phyloP scores from a whole-genome alignment of 2,329 filamentous ascomycete species.

The Nemania sp. region DNA sequence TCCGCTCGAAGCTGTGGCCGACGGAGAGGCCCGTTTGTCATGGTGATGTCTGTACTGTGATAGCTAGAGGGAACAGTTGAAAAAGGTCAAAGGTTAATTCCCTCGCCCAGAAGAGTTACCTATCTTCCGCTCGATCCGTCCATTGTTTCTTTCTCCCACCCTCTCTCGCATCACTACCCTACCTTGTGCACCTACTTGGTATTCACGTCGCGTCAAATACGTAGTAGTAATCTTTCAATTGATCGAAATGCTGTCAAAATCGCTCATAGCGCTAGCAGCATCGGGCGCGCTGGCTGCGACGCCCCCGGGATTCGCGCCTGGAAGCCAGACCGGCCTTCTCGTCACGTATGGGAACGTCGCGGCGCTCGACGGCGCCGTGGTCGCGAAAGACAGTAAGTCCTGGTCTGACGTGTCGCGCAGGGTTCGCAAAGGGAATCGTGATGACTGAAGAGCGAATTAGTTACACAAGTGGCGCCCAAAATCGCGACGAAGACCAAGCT shows the following conservation, averaged over 20 bases:
- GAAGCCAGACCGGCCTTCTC: conserved; percentile 44
- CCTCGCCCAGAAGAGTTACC: neutral
- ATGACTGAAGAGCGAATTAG: conserved; percentile 33
- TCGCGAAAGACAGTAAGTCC: conserved; percentile 45
- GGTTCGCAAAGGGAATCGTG: neutral
- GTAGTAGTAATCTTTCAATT: neutral
- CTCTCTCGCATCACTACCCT: conserved; percentile 7
- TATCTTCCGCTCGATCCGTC: conserved; percentile 8
- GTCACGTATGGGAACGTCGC: conserved; percentile 46
- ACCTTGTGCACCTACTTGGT: neutral
- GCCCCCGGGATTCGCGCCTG: conserved; percentile 48
- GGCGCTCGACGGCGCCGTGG: conserved; percentile 45
- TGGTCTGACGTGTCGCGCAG: neutral
- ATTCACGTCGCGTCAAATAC: neutral
- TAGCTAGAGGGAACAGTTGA: conserved; percentile 5
- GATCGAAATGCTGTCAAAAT: conserved; percentile 42
- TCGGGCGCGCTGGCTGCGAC: conserved; percentile 46
- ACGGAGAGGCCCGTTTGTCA: conserved; percentile 18
- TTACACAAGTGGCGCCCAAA: conserved; percentile 42
- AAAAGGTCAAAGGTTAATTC: neutral
- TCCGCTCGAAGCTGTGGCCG: conserved; percentile 2
- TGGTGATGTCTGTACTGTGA: neutral
- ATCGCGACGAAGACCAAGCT: conserved; percentile 45
- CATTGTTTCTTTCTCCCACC: neutral
- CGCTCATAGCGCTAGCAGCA: conserved; percentile 40